Conservation (phyloP, 345 rosid genomes). For the Anastatica hierochuntica region DNA sequence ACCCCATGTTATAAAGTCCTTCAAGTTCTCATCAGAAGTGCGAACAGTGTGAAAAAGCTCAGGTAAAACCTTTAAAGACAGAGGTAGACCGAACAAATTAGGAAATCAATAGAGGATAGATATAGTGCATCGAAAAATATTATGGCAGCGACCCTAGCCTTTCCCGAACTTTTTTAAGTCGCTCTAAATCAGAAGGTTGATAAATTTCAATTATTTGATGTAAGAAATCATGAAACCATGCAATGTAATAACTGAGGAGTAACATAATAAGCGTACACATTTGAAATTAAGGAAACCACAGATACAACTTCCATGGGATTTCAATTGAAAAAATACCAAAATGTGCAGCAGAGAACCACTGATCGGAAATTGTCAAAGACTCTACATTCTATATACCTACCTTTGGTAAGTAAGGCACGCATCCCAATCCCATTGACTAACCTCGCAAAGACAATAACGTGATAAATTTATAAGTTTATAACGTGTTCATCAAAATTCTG, state of each 20-base stretch:
- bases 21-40: conserved; percentile 81
- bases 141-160: not conserved
- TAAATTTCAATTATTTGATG: not conserved
- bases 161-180: not conserved
- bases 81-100: conserved; percentile 12
- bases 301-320: not conserved
- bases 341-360: conserved; percentile 5
- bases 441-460: conserved; percentile 37
- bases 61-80: conserved; percentile 64
- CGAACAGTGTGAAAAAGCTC: conserved; percentile 94
- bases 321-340: conserved; percentile 3
- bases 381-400: conserved; percentile 36
- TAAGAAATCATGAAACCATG: not conserved
- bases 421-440: conserved; percentile 96
- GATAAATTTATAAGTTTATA: not conserved
- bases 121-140: not conserved
- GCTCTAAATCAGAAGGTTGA: not conserved
- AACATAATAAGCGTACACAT: not conserved
- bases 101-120: conserved; percentile 2
- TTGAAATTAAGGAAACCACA: not conserved
- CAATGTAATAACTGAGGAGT: not conserved
- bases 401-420: conserved; percentile 93
- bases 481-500: not conserved
- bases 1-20: conserved; percentile 97
- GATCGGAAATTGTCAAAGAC: conserved; percentile 6